phyloP scores from a whole-genome alignment of 495 filamentous ascomycete species.

The Tuber aestivum region DNA sequence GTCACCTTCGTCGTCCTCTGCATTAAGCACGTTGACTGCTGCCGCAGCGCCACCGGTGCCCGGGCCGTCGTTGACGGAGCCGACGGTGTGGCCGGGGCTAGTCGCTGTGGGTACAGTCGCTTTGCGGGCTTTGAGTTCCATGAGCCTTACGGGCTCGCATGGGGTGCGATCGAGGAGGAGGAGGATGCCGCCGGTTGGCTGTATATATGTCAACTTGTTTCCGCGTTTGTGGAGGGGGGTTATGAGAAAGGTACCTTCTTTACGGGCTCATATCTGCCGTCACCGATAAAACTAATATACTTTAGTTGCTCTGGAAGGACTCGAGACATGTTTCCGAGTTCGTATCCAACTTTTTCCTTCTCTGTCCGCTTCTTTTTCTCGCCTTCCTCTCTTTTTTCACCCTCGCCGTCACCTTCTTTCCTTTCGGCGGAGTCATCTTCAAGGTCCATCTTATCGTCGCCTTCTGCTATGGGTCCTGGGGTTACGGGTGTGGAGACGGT shows the following conservation, averaged over 20 bases:
- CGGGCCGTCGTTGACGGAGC: constrained; percentile 37
- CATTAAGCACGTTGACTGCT: constrained; percentile 72
- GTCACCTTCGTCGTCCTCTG: constrained; percentile 74
- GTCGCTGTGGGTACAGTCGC: constrained; percentile 49
- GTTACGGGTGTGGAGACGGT: constrained; percentile 72
- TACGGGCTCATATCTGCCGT: constrained; percentile 82
- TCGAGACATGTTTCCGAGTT: constrained; percentile 92
- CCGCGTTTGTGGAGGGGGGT: constrained; percentile 6
- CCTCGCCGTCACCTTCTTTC: constrained; percentile 52
- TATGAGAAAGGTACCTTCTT: constrained; percentile 66
- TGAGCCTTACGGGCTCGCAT: constrained; percentile 71
- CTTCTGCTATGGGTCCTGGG: constrained; percentile 50
- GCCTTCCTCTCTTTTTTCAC: constrained; percentile 53
- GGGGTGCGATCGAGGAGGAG: constrained; percentile 81
- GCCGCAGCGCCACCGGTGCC: constrained; percentile 58
- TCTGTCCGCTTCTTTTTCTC: constrained; percentile 80
- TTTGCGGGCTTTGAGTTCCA: constrained; percentile 65
- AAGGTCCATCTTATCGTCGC: constrained; percentile 74
- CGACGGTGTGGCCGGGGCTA: constrained; percentile 31
- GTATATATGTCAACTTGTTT: constrained; percentile 15
- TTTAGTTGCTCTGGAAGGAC: constrained; percentile 90
- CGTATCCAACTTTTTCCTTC: constrained; percentile 94
- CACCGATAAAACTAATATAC: constrained; percentile 80
- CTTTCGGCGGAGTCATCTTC: constrained; percentile 57
- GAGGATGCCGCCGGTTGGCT: constrained; percentile 92